These are phyloP conservation scores for Coriaria nepalensis DNA, from an alignment of 306 rosid species.

Conservation along the genomic window DNA sequence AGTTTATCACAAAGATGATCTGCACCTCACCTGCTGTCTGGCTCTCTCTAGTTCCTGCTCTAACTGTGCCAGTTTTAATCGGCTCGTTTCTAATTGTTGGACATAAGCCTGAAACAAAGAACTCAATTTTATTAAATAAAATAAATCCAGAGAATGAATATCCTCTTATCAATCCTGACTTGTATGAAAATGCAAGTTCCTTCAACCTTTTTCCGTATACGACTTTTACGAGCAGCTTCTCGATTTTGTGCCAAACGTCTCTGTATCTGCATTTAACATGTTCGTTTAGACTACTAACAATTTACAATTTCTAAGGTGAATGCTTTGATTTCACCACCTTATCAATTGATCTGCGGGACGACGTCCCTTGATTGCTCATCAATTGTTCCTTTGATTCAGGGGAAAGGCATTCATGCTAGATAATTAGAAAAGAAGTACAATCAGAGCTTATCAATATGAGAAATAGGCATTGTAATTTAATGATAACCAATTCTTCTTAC, in stretches of 20 bases:
- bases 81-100: constrained; percentile 75
- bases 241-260: constrained; percentile 83
- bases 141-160: no score
- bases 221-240: constrained; percentile 79
- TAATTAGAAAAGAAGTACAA: constrained; percentile 17
- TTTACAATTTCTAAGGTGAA: not conserved
- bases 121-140: not conserved
- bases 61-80: constrained; percentile 60
- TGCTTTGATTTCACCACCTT: constrained; percentile 43
- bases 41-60: constrained; percentile 64
- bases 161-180: not conserved
- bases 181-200: constrained; percentile 9
- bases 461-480: constrained; percentile 6
- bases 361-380: constrained; percentile 43
- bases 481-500: constrained; percentile 20
- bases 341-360: constrained; percentile 22
- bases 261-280: constrained; percentile 27
- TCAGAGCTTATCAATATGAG: constrained; percentile 11
- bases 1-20: constrained; percentile 9
- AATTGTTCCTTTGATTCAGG: constrained; percentile 36
- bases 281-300: constrained; percentile 6
- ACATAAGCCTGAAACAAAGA: constrained; percentile 62
- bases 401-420: constrained; percentile 41
- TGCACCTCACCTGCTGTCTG: constrained; percentile 49
- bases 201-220: constrained; percentile 61